A percentile compares a stretch with the other conserved stretches of the same genome.
These are phyloP conservation scores for Pilobolus umbonatus DNA, from an alignment of 192 early-diverging fungal species.

Conservation along the genomic window DNA sequence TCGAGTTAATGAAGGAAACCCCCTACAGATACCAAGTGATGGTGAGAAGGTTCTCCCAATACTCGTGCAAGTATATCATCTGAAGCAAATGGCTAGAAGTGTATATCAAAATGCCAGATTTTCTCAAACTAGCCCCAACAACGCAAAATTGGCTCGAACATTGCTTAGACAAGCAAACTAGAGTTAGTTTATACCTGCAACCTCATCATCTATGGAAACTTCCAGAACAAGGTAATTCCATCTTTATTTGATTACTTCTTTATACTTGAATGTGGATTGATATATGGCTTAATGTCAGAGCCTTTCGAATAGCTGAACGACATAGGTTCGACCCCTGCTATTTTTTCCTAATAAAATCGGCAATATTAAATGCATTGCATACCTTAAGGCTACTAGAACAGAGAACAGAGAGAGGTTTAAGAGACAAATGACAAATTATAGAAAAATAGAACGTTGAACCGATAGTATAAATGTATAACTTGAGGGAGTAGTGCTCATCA, in stretches of 20 bases:
- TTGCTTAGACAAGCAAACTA: constrained; percentile 12
- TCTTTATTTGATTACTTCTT: constrained; percentile 11
- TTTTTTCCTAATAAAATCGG: constrained; percentile 9
- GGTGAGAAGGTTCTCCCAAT: constrained; percentile 13
- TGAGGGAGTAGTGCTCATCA: constrained; percentile 11
- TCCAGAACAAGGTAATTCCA: constrained; percentile 8
- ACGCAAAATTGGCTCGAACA: constrained; percentile 12
- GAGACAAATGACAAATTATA: constrained; percentile 9
- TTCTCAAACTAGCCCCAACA: constrained; percentile 6
- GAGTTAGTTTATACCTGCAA: constrained; percentile 8
- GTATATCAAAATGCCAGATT: constrained; percentile 12
- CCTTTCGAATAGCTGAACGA: constrained; percentile 7
- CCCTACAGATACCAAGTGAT: constrained; percentile 15
- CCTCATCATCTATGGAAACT: constrained; percentile 8
- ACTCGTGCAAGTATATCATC: constrained; percentile 15
- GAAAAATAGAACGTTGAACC: constrained; percentile 10
- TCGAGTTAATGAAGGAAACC: constrained; percentile 4
- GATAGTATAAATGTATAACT: constrained; percentile 8
- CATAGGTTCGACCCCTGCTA: constrained; percentile 9
- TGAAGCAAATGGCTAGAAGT: constrained; percentile 12
- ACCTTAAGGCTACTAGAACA: constrained; percentile 9
- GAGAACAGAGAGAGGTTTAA: constrained; percentile 7
- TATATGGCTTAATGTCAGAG: constrained; percentile 11
- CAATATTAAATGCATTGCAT: constrained; percentile 9
- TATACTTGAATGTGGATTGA: constrained; percentile 9